Conservation (phyloP, 2,329 filamentous ascomycete genomes). For the Trichoderma polysporum region DNA sequence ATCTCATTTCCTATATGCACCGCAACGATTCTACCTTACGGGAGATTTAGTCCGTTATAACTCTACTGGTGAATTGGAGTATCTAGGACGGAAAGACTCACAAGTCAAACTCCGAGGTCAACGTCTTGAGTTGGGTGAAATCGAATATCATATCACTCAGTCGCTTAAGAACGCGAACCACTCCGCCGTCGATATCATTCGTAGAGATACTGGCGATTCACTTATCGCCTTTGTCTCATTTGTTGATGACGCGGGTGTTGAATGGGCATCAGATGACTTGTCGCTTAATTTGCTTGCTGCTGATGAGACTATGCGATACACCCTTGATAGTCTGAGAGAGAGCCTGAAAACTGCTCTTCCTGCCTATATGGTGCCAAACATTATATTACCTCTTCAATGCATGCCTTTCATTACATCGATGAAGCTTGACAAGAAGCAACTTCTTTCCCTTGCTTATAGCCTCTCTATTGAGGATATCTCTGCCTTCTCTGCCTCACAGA, state of each 20-base stretch:
- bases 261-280: neutral
- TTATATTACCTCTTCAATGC: slow-evolving; percentile 22
- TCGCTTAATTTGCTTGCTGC: neutral
- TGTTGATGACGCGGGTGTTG: neutral
- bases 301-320: neutral
- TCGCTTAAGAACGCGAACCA: neutral
- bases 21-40: slow-evolving; percentile 41
- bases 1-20: neutral
- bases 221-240: slow-evolving; percentile 19
- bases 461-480: slow-evolving; percentile 17
- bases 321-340: neutral
- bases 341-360: slow-evolving; percentile 16
- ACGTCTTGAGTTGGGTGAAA: slow-evolving; percentile 45
- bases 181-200: slow-evolving; percentile 13
- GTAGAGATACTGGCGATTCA: neutral
- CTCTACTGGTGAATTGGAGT: slow-evolving; percentile 39
- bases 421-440: slow-evolving; percentile 21
- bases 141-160: slow-evolving; percentile 23
- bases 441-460: neutral
- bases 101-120: slow-evolving; percentile 59
- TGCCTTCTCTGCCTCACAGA: neutral
- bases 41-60: slow-evolving; percentile 46
- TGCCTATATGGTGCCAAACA: slow-evolving; percentile 25
- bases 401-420: slow-evolving; percentile 25
- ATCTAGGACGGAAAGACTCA: slow-evolving; percentile 52